Percentiles rank a stretch among this genome's conserved stretches.
Evolutionary conservation across 768 basidiomycete species (phyloP).

Genomic region (Russula virescens): DNA sequence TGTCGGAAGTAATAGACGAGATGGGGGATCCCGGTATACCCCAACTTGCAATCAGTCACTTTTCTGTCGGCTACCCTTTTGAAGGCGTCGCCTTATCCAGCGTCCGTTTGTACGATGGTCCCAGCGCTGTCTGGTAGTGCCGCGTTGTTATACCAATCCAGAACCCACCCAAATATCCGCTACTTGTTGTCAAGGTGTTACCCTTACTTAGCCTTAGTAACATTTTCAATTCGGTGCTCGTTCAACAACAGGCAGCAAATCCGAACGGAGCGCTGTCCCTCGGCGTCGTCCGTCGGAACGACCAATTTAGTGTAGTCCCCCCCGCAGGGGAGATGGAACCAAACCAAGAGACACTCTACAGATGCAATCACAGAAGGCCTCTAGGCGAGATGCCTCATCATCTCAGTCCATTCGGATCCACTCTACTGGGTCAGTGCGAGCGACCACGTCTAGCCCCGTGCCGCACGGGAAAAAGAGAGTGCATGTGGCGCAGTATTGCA

Average conservation of each 20-base stretch:
- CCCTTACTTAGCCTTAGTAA: background rate
- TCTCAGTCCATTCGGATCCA: too few relatives aligned
- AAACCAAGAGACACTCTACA: background rate
- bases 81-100: background rate
- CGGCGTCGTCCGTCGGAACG: background rate
- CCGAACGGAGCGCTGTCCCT: background rate
- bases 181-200: background rate
- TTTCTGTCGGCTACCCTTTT: background rate
- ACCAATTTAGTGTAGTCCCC: conserved; percentile 32
- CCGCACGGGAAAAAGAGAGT: background rate
- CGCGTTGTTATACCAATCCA: background rate
- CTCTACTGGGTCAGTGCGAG: too few relatives aligned
- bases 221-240: background rate
- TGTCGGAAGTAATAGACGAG: conserved; percentile 43
- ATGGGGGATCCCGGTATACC: background rate
- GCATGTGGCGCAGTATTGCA: background rate
- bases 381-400: conserved; percentile 55
- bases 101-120: background rate
- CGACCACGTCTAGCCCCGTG: too few relatives aligned
- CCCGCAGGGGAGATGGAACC: conserved; percentile 60
- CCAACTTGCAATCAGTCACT: background rate
- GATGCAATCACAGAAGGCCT: conserved; percentile 37
- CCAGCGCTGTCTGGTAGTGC: background rate
- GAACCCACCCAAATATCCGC: background rate
- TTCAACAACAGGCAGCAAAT: background rate